phyloP scores from a whole-genome alignment of 1,284 basidiomycete genomes.

The Rhizoctonia solani region DNA sequence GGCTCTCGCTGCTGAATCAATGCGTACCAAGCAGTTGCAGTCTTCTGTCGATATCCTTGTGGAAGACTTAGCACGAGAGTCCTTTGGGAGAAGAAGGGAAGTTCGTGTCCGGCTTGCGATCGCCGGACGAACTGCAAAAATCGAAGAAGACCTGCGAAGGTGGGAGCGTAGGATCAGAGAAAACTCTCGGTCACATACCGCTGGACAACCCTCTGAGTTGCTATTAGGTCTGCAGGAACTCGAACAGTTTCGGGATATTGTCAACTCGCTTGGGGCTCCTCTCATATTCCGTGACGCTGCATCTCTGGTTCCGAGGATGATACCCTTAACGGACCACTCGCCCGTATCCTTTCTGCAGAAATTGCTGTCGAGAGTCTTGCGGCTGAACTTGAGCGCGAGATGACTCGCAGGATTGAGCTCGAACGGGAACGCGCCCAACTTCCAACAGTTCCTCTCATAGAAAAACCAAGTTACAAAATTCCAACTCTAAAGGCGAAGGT shows the following conservation, averaged over 20 bases:
- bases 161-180: constrained; percentile 61
- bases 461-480: not conserved
- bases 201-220: constrained; percentile 14
- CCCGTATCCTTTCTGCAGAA: constrained; percentile 63
- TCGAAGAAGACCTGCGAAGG: constrained; percentile 58
- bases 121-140: constrained; percentile 67
- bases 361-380: constrained; percentile 62
- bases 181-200: constrained; percentile 41
- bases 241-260: constrained; percentile 44
- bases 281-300: constrained; percentile 51
- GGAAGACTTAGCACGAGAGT: constrained; percentile 72
- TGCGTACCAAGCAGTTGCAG: constrained; percentile 58
- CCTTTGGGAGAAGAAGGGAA: constrained; percentile 75
- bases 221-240: constrained; percentile 14
- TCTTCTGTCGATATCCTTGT: constrained; percentile 71
- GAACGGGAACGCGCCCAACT: constrained; percentile 50
- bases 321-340: constrained; percentile 44
- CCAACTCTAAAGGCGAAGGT: not conserved
- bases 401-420: constrained; percentile 58
- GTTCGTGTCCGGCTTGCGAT: constrained; percentile 69
- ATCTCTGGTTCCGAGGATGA: constrained; percentile 5
- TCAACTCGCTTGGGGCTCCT: constrained; percentile 56
- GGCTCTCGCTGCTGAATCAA: constrained; percentile 51
- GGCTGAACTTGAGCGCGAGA: constrained; percentile 68
- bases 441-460: not conserved